Percentiles rank a stretch among this genome's conserved stretches.
Conservation (phyloP, 2,329 filamentous ascomycete genomes). For the Aspergillus aculeatinus region DNA sequence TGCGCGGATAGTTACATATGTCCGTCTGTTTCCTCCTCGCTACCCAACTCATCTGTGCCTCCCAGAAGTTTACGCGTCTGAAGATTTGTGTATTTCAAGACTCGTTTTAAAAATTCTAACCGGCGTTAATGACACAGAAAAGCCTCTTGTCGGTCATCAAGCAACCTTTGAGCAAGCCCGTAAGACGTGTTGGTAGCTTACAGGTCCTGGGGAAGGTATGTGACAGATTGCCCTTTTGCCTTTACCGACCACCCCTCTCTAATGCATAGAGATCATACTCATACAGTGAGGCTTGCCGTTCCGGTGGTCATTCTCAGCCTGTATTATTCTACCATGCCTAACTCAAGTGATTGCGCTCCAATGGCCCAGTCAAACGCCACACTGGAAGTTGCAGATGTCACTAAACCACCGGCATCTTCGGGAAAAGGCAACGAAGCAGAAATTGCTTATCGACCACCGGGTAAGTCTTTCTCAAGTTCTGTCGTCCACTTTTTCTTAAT, state of each 20-base stretch:
- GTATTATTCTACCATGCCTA: slow-evolving; percentile 9
- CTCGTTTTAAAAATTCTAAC: neutral
- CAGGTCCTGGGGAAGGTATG: slow-evolving; percentile 8
- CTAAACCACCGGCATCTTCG: neutral
- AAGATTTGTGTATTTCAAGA: neutral
- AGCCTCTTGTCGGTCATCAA: neutral
- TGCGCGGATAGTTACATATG: neutral
- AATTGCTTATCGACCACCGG: slow-evolving; percentile 5
- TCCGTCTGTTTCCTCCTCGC: neutral
- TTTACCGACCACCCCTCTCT: neutral
- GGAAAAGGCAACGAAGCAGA: slow-evolving; percentile 1
- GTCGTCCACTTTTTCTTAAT: neutral
- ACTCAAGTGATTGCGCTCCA: slow-evolving; percentile 15
- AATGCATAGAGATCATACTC: neutral
- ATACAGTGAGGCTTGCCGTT: neutral
- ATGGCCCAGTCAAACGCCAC: slow-evolving; percentile 8
- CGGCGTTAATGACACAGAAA: neutral
- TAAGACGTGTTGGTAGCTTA: neutral
- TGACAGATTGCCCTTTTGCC: neutral
- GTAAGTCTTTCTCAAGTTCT: slow-evolving; percentile 11
- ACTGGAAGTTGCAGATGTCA: slow-evolving; percentile 1
- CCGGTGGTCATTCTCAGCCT: neutral
- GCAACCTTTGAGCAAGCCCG: neutral
- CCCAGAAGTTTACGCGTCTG: neutral
- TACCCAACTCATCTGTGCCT: neutral